Conservation (phyloP, 2,329 filamentous ascomycete genomes). For the Fusarium robinianum region DNA sequence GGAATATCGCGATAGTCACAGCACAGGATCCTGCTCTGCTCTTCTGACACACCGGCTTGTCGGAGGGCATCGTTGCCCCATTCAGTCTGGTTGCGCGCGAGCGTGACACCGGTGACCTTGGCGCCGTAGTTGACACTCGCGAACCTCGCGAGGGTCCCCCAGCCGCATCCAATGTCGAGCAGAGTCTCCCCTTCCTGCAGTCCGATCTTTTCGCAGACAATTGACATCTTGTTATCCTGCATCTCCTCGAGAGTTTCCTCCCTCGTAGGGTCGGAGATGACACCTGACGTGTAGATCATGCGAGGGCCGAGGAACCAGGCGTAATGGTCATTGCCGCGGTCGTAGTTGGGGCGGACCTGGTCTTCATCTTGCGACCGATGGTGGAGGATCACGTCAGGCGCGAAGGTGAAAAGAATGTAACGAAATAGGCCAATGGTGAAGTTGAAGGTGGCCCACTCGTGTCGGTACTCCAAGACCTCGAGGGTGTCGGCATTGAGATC, state of each 20-base stretch:
- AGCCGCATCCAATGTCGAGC: constrained; percentile 93
- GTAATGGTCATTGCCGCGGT: constrained; percentile 95
- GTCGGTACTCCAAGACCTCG: constrained; percentile 85
- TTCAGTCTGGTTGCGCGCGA: constrained; percentile 89
- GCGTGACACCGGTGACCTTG: constrained; percentile 81
- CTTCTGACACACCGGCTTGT: constrained; percentile 75
- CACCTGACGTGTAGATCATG: constrained; percentile 95
- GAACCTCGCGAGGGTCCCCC: constrained; percentile 90
- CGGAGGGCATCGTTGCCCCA: constrained; percentile 90
- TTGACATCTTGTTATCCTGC: constrained; percentile 92
- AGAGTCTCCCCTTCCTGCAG: constrained; percentile 77
- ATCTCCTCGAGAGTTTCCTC: constrained; percentile 93
- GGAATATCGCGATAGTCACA: constrained; percentile 95
- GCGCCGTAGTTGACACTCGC: constrained; percentile 88
- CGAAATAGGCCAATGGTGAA: constrained; percentile 84
- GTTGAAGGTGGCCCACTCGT: constrained; percentile 91
- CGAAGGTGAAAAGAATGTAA: constrained; percentile 80
- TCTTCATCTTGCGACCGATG: constrained; percentile 91
- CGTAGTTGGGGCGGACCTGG: constrained; percentile 93
- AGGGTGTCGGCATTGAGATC: constrained; percentile 90
- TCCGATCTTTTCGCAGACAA: constrained; percentile 92
- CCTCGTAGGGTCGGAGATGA: constrained; percentile 81
- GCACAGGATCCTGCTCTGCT: constrained; percentile 86
- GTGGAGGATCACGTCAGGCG: constrained; percentile 86
- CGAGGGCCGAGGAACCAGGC: constrained; percentile 94